Percentiles rank a stretch among this genome's conserved stretches.
phyloP scores from a whole-genome alignment of 257 asterid species.

The Ilex asprella region DNA sequence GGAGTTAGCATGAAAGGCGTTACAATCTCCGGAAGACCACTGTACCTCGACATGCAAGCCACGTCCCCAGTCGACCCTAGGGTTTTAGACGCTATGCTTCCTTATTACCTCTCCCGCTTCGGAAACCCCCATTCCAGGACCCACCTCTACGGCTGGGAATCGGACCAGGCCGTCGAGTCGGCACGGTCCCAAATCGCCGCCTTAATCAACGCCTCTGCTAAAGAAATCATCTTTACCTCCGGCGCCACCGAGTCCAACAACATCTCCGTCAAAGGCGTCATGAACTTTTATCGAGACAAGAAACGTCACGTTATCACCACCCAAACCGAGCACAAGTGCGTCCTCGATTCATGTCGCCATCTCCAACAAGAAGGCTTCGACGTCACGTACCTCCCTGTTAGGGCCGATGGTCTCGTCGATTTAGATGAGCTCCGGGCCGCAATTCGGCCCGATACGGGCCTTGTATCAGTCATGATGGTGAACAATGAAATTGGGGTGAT shows the following conservation, averaged over 20 bases:
- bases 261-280: slow-evolving; percentile 78
- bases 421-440: slow-evolving; percentile 57
- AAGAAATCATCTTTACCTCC: slow-evolving; percentile 91
- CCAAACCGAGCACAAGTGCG: slow-evolving; percentile 97
- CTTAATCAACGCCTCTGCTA: slow-evolving; percentile 77
- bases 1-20: slow-evolving; percentile 84
- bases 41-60: slow-evolving; percentile 98
- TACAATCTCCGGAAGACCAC: slow-evolving; percentile 84
- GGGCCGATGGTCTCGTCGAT: slow-evolving; percentile 64
- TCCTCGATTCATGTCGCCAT: slow-evolving; percentile 84
- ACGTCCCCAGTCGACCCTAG: slow-evolving; percentile 96
- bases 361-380: slow-evolving; percentile 91
- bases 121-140: slow-evolving; percentile 98
- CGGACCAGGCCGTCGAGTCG: slow-evolving; percentile 75
- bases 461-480: slow-evolving; percentile 92
- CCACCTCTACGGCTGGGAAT: slow-evolving; percentile 99
- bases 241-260: slow-evolving; percentile 96
- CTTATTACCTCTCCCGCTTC: slow-evolving; percentile 61
- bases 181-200: slow-evolving; percentile 58
- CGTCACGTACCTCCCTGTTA: slow-evolving; percentile 77
- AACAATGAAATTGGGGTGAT: slow-evolving; percentile 95
- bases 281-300: slow-evolving; percentile 82
- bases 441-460: slow-evolving; percentile 82
- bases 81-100: slow-evolving; percentile 91
- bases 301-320: slow-evolving; percentile 96